Conservation (phyloP, 1,139 yeast genomes). For the Meyerozyma elateridarum region DNA sequence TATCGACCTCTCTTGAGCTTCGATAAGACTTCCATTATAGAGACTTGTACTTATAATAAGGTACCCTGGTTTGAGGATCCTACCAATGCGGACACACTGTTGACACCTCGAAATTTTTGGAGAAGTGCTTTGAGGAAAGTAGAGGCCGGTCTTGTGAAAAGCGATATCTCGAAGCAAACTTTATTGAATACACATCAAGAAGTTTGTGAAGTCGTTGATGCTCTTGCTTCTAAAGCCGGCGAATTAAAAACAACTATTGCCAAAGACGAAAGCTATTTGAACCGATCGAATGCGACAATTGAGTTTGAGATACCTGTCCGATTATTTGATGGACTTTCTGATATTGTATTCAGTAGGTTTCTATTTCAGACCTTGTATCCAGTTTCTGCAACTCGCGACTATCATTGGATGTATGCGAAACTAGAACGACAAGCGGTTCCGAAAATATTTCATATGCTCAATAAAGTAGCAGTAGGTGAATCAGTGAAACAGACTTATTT, state of each 20-base stretch:
- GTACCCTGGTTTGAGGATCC: conserved; percentile 66
- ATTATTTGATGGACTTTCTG: conserved; percentile 11
- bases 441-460: conserved; percentile 11
- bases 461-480: neutral
- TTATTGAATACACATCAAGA: conserved; percentile 14
- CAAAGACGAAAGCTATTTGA: conserved; percentile 8
- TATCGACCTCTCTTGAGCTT: conserved; percentile 53
- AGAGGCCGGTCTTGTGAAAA: conserved; percentile 17
- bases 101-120: conserved; percentile 53
- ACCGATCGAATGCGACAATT: conserved; percentile 10
- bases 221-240: conserved; percentile 13
- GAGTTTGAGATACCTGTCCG: conserved; percentile 6
- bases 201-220: conserved; percentile 13
- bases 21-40: conserved; percentile 40
- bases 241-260: too few relatives aligned
- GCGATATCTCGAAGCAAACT: conserved; percentile 12
- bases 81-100: conserved; percentile 50
- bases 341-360: conserved; percentile 25
- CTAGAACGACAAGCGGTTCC: conserved; percentile 33
- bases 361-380: conserved; percentile 29
- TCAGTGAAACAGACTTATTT: conserved; percentile 10
- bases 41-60: conserved; percentile 36
- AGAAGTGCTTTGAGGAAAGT: conserved; percentile 29
- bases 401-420: conserved; percentile 44
- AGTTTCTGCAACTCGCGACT: conserved; percentile 37